phyloP scores from a whole-genome alignment of 768 basidiomycete species.

The Pilatotrama ljubarskyi region DNA sequence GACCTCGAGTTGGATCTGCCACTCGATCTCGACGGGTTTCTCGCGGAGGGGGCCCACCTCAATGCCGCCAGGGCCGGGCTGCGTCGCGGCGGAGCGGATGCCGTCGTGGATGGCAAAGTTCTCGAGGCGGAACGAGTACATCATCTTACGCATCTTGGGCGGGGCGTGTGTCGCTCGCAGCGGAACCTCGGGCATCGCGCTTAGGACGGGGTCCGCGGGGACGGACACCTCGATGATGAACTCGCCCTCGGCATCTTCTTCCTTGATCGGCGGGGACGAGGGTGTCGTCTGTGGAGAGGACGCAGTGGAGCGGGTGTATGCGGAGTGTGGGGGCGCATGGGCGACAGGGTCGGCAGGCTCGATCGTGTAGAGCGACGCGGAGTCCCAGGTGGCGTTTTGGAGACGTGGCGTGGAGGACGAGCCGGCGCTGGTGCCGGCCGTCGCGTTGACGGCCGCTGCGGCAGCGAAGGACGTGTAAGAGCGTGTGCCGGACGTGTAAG shows the following conservation, averaged over 20 bases:
- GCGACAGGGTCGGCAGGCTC: slow-evolving; percentile 12
- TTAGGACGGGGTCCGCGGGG: slow-evolving; percentile 8
- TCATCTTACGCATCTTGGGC: slow-evolving; percentile 70
- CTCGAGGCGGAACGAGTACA: slow-evolving; percentile 76
- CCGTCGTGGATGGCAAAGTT: slow-evolving; percentile 64
- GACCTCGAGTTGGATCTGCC: slow-evolving; percentile 48
- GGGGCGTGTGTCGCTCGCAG: slow-evolving; percentile 75
- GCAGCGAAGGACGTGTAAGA: slow-evolving; percentile 11
- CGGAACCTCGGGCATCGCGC: slow-evolving; percentile 46
- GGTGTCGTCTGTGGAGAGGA: not conserved
- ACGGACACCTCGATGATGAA: slow-evolving; percentile 24
- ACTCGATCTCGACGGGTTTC: slow-evolving; percentile 64
- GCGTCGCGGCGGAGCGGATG: slow-evolving; percentile 36
- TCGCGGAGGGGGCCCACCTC: slow-evolving; percentile 61
- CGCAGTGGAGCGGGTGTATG: slow-evolving; percentile 2
- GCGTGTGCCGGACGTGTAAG: slow-evolving; percentile 8
- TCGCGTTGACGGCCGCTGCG: not conserved
- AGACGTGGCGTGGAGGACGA: slow-evolving; percentile 9
- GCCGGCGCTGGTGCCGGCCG: not conserved
- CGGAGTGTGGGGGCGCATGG: not conserved
- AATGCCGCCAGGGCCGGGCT: slow-evolving; percentile 27
- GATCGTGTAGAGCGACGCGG: slow-evolving; percentile 20
- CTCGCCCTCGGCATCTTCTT: slow-evolving; percentile 18
- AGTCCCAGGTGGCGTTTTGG: slow-evolving; percentile 16
- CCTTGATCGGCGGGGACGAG: slow-evolving; percentile 17